Conservation (phyloP, 2,329 filamentous ascomycete genomes). For the Colletotrichum tanaceti region DNA sequence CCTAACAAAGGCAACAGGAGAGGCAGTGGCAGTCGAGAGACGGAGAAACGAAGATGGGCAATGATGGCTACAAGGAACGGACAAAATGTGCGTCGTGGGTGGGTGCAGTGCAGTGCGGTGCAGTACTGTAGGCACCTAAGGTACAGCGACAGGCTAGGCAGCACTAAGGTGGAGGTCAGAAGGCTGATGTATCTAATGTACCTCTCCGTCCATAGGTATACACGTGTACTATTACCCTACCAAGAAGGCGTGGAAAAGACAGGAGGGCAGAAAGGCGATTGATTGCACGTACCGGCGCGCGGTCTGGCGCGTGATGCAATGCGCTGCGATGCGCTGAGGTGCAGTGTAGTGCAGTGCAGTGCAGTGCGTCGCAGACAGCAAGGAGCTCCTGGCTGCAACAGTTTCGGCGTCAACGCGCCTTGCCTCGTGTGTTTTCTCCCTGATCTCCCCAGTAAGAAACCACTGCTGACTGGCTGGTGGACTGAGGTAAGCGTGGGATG, state of each 20-base stretch:
- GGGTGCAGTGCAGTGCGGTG: background rate
- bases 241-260: no score
- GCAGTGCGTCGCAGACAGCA: conserved; percentile 37
- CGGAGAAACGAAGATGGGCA: conserved; percentile 19
- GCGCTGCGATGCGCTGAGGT: conserved; percentile 34
- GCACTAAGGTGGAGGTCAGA: background rate
- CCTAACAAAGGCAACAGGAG: conserved; percentile 5
- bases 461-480: no score
- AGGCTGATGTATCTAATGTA: conserved; percentile 7
- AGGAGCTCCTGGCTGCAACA: conserved; percentile 46
- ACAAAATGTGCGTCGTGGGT: background rate
- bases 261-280: conserved; percentile 8
- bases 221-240: no score
- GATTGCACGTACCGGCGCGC: conserved; percentile 34
- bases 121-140: background rate
- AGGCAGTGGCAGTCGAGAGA: conserved; percentile 7
- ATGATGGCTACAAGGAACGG: background rate
- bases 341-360: conserved; percentile 16
- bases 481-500: conserved; percentile 17
- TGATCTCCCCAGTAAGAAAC: background rate
- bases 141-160: background rate
- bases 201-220: no score
- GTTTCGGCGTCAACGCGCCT: conserved; percentile 46
- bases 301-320: conserved; percentile 26
- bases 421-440: conserved; percentile 1